Conservation (phyloP, 192 early-diverging fungal genomes). For the Backusella sp. region DNA sequence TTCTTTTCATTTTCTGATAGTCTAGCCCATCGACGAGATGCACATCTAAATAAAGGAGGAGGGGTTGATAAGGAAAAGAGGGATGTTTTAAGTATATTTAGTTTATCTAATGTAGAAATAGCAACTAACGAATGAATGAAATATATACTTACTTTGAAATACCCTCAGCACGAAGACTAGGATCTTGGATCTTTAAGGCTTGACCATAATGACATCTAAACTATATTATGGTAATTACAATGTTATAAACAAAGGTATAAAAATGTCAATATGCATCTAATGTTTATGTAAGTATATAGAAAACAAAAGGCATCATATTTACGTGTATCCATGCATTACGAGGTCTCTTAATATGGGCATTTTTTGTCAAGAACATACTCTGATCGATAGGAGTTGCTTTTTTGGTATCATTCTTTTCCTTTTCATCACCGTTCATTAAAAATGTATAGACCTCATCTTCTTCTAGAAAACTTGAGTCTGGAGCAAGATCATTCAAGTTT, state of each 20-base stretch:
- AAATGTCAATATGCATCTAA: background rate
- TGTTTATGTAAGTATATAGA: background rate
- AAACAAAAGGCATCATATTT: slow-evolving; percentile 10
- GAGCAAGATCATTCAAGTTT: background rate
- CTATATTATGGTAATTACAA: slow-evolving; percentile 11
- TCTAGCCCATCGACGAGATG: slow-evolving; percentile 35
- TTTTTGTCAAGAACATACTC: slow-evolving; percentile 37
- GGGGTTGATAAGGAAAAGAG: slow-evolving; percentile 6
- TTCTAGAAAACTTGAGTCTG: background rate
- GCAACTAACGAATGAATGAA: background rate
- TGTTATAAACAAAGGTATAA: background rate
- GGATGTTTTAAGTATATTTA: slow-evolving; percentile 2
- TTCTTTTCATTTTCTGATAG: slow-evolving; percentile 37
- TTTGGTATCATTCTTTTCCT: background rate
- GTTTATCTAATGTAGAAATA: background rate
- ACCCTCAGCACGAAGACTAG: slow-evolving; percentile 35
- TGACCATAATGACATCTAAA: slow-evolving; percentile 42
- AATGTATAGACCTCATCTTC: background rate
- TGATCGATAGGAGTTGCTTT: slow-evolving; percentile 5
- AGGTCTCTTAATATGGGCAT: slow-evolving; percentile 41
- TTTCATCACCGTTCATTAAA: background rate
- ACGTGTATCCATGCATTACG: slow-evolving; percentile 42
- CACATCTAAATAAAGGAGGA: slow-evolving; percentile 25
- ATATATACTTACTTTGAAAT: slow-evolving; percentile 36
- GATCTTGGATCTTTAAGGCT: slow-evolving; percentile 38